phyloP scores from a whole-genome alignment of 2,329 filamentous ascomycete genomes.

The Epichloe sp. region DNA sequence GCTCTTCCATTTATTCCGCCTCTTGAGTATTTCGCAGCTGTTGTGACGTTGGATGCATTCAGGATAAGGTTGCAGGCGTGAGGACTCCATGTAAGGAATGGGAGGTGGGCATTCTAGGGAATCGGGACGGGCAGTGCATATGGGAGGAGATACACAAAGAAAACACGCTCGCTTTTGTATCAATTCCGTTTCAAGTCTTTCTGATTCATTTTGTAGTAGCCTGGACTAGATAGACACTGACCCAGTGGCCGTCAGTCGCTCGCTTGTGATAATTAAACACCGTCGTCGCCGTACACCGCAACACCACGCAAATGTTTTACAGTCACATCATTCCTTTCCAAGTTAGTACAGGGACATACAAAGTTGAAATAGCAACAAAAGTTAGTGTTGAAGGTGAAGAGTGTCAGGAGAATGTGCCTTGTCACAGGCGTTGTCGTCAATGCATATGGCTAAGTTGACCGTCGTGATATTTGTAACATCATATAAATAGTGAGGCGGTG shows the following conservation, averaged over 20 bases:
- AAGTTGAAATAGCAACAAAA: not conserved
- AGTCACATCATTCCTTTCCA: not conserved
- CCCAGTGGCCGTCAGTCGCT: not conserved
- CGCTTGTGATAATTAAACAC: not conserved
- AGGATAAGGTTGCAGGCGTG: not conserved
- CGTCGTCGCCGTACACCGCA: not conserved
- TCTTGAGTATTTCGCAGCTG: not conserved
- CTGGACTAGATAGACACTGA: not conserved
- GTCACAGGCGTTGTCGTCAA: constrained; percentile 34
- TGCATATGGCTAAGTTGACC: constrained; percentile 35
- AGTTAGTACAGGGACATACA: constrained; percentile 4
- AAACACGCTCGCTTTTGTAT: too few relatives aligned
- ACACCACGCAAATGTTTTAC: not conserved
- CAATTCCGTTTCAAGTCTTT: too few relatives aligned
- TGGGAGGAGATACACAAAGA: not conserved
- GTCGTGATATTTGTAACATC: constrained; percentile 34
- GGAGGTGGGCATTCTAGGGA: too few relatives aligned
- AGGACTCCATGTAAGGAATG: too few relatives aligned
- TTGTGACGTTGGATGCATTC: not conserved
- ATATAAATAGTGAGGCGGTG: constrained; percentile 14
- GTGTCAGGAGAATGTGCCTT: constrained; percentile 25
- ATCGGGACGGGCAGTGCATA: too few relatives aligned
- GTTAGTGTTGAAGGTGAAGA: not conserved
- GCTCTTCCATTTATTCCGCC: not conserved
- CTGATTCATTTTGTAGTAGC: not conserved